phyloP scores from a whole-genome alignment of 2,329 filamentous ascomycete genomes.

The Stemphylium beticola region DNA sequence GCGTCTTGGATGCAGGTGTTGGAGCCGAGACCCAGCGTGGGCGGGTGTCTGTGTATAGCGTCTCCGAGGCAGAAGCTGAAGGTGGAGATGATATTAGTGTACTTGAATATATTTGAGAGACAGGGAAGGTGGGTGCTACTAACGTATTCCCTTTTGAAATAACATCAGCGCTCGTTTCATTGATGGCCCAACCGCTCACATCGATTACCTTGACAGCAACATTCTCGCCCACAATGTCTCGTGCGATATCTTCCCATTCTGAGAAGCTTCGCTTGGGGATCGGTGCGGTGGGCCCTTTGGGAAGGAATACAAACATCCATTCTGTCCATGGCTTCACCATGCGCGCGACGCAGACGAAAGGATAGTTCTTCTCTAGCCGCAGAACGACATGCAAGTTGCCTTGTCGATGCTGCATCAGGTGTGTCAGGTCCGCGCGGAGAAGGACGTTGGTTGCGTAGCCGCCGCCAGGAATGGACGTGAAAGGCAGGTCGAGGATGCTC shows the following conservation, averaged over 20 bases:
- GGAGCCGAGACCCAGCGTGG: conserved; percentile 71
- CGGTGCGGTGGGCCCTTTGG: too few relatives aligned
- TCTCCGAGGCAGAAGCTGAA: background rate
- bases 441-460: conserved; percentile 8
- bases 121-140: too few relatives aligned
- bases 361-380: conserved; percentile 5
- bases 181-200: conserved; percentile 7
- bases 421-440: conserved; percentile 2
- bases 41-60: conserved; percentile 52
- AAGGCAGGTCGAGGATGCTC: background rate
- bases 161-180: background rate
- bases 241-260: too few relatives aligned
- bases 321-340: conserved; percentile 10
- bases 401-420: conserved; percentile 4
- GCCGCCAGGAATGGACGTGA: conserved; percentile 2
- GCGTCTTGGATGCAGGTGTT: conserved; percentile 70
- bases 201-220: conserved; percentile 5
- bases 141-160: too few relatives aligned
- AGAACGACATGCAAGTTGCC: conserved; percentile 1
- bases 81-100: too few relatives aligned
- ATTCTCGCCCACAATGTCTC: too few relatives aligned
- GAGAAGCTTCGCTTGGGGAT: too few relatives aligned
- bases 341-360: conserved; percentile 4
- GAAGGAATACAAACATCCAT: background rate
- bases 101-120: too few relatives aligned